Conservation (phyloP, 768 basidiomycete genomes). For the Leucogyrophana mollusca region DNA sequence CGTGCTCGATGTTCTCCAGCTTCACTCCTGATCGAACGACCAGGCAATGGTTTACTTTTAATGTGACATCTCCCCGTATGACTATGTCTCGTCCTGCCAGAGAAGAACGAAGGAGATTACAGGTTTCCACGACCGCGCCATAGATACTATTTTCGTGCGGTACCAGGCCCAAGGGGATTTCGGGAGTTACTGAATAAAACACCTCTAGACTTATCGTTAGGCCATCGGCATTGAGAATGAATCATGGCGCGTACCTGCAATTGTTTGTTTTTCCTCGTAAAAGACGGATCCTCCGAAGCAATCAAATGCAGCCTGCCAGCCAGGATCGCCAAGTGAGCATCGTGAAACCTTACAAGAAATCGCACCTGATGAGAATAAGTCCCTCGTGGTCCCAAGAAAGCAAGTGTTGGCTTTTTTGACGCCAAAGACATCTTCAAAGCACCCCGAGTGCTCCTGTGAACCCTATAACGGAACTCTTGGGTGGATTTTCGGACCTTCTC, state of each 20-base stretch:
- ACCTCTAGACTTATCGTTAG: constrained; percentile 44
- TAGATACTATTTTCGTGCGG: constrained; percentile 82
- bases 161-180: constrained; percentile 54
- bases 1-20: constrained; percentile 49
- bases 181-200: constrained; percentile 48
- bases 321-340: constrained; percentile 20
- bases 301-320: constrained; percentile 43
- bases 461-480: no score
- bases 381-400: constrained; percentile 65
- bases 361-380: constrained; percentile 69
- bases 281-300: constrained; percentile 43
- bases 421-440: background rate
- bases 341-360: constrained; percentile 3
- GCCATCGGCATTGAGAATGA: background rate
- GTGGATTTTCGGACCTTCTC: no score
- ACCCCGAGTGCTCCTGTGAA: no score
- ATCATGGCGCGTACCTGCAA: constrained; percentile 33
- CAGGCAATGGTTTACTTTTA: constrained; percentile 69
- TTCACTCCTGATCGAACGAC: constrained; percentile 59
- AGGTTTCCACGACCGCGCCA: constrained; percentile 74
- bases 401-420: constrained; percentile 32
- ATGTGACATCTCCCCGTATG: constrained; percentile 56
- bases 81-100: constrained; percentile 41
- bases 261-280: constrained; percentile 41
- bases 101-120: constrained; percentile 55